Evolutionary conservation across 805 yeast species (phyloP).

Genomic region (Starmerella apis): DNA sequence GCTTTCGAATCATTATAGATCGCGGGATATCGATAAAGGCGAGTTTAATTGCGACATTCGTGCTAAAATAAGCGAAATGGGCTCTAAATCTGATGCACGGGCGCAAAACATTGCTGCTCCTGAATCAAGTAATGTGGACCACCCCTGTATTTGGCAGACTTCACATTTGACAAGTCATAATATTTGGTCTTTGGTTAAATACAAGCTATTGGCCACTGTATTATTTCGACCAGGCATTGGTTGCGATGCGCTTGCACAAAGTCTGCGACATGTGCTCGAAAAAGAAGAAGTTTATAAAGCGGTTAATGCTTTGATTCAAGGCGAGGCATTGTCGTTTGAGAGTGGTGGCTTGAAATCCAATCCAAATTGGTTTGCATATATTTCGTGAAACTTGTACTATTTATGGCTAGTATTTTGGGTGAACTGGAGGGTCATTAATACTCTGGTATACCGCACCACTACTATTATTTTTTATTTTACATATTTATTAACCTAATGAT

Average conservation of each 20-base stretch:
- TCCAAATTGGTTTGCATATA: constrained; percentile 9
- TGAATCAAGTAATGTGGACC: neutral
- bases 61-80: neutral
- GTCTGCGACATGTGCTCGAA: constrained; percentile 25
- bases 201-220: constrained; percentile 39
- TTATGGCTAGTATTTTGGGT: no score
- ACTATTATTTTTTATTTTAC: no score
- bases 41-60: constrained; percentile 5
- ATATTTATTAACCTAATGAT: neutral
- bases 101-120: neutral
- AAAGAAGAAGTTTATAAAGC: constrained; percentile 25
- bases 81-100: neutral
- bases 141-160: constrained; percentile 22
- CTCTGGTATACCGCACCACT: no score
- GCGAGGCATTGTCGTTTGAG: constrained; percentile 4
- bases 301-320: constrained; percentile 26
- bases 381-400: neutral
- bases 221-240: constrained; percentile 49
- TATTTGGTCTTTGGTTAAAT: constrained; percentile 52
- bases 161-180: constrained; percentile 38
- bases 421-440: no score
- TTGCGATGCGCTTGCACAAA: constrained; percentile 22
- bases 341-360: neutral
- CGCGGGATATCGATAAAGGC: constrained; percentile 53
- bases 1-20: constrained; percentile 41